phyloP scores from a whole-genome alignment of 805 yeast genomes.

The Starmerella apis region DNA sequence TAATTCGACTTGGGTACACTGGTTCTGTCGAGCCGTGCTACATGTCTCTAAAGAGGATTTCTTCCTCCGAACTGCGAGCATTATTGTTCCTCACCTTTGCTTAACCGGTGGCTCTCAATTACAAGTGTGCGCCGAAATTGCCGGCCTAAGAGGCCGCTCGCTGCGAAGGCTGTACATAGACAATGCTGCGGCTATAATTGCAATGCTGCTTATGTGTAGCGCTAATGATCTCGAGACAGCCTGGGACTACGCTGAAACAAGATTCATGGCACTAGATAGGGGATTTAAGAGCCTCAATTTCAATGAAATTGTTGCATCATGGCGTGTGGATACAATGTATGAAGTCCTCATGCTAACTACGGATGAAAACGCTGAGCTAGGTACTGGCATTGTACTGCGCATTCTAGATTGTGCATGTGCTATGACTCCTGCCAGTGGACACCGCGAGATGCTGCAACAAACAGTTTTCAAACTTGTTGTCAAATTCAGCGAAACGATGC shows the following conservation, averaged over 20 bases:
- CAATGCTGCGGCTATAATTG: constrained; percentile 28
- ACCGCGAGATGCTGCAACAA: constrained; percentile 16
- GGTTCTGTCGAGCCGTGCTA: constrained; percentile 49
- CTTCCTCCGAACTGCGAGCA: constrained; percentile 55
- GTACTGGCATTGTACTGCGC: constrained; percentile 10
- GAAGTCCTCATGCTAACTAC: constrained; percentile 18
- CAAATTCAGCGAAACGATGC: constrained; percentile 65
- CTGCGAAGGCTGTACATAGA: constrained; percentile 41
- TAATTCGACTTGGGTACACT: constrained; percentile 45
- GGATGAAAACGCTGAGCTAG: constrained; percentile 12
- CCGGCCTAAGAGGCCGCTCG: constrained; percentile 40
- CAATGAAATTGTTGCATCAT: constrained; percentile 10
- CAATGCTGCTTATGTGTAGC: constrained; percentile 32
- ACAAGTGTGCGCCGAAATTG: constrained; percentile 53
- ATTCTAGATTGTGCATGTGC: constrained; percentile 13
- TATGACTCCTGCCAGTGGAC: neutral
- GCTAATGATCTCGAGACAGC: constrained; percentile 12
- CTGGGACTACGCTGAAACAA: constrained; percentile 15
- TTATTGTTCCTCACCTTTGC: constrained; percentile 66
- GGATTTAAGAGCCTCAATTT: constrained; percentile 12
- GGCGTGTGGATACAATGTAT: constrained; percentile 20
- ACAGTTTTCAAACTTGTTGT: constrained; percentile 36
- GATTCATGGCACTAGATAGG: constrained; percentile 12
- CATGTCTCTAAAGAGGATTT: constrained; percentile 54
- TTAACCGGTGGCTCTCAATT: constrained; percentile 44